These are phyloP conservation scores for Cruciata laevipes DNA, from an alignment of 257 asterid genomes.

Conservation along the genomic window DNA sequence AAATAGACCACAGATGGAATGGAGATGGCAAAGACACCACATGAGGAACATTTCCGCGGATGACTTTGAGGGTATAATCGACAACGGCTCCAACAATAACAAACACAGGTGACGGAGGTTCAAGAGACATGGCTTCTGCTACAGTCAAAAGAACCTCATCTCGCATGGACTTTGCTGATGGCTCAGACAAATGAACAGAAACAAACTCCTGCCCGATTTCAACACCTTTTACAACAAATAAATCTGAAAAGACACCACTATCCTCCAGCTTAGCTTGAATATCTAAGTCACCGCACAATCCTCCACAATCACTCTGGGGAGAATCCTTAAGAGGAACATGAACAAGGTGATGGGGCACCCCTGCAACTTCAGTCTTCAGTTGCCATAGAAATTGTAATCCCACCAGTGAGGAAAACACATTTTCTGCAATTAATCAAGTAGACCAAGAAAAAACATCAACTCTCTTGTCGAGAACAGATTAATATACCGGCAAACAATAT, in stretches of 20 bases:
- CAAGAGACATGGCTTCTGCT: conserved; percentile 93
- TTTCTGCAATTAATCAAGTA: conserved; percentile 47
- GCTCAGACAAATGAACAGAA: conserved; percentile 68
- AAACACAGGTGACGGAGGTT: conserved; percentile 83
- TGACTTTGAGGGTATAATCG: conserved; percentile 61
- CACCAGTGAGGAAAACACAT: conserved; percentile 84
- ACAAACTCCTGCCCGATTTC: conserved; percentile 89
- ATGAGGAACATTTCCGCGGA: conserved; percentile 59
- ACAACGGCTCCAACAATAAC: conserved; percentile 76
- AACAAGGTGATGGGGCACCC: conserved; percentile 58
- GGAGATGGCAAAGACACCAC: conserved; percentile 69
- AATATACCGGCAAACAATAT: neutral
- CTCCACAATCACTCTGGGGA: conserved; percentile 86
- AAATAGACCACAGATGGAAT: conserved; percentile 63
- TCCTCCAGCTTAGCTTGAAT: conserved; percentile 80
- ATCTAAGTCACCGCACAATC: conserved; percentile 83
- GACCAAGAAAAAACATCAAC: conserved; percentile 6
- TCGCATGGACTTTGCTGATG: conserved; percentile 42
- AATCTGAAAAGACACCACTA: conserved; percentile 74
- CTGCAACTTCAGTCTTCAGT: conserved; percentile 58
- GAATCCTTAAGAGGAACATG: conserved; percentile 87
- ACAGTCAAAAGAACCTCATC: conserved; percentile 78
- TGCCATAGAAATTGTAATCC: conserved; percentile 82
- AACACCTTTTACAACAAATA: conserved; percentile 73
- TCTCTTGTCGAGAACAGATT: neutral